A percentile compares a stretch with the other conserved stretches of the same genome.
These are phyloP conservation scores for Botryosphaeria agaves DNA, from an alignment of 2,329 filamentous ascomycete species.

Conservation along the genomic window DNA sequence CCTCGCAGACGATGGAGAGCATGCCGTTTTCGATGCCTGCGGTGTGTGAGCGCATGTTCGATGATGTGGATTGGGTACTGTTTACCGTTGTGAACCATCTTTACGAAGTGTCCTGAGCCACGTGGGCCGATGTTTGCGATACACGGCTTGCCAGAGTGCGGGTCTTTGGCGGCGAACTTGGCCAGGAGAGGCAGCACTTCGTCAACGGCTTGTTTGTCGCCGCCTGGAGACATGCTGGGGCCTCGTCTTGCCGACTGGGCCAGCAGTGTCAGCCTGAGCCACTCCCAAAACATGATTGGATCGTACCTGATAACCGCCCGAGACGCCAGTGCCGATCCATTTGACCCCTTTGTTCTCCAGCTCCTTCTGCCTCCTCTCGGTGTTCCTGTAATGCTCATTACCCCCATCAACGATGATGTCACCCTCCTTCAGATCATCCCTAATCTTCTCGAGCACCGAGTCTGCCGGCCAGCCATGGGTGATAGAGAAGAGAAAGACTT, in stretches of 20 bases:
- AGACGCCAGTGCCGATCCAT: constrained; percentile 41
- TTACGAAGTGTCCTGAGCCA: constrained; percentile 42
- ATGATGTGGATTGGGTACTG: neutral
- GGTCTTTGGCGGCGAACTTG: constrained; percentile 34
- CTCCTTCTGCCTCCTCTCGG: constrained; percentile 34
- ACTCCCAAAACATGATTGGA: no score
- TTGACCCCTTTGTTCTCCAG: constrained; percentile 30
- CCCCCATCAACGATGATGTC: constrained; percentile 42
- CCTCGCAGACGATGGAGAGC: constrained; percentile 37
- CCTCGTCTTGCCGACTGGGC: constrained; percentile 36
- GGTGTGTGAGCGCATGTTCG: neutral
- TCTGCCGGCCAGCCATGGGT: constrained; percentile 16
- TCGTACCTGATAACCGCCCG: constrained; percentile 41
- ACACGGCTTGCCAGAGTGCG: constrained; percentile 29
- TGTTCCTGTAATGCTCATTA: constrained; percentile 39
- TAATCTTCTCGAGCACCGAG: constrained; percentile 13
- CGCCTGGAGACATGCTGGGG: constrained; percentile 39
- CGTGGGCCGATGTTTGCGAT: constrained; percentile 33
- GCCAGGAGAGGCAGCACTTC: constrained; percentile 34
- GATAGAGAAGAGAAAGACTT: constrained; percentile 26
- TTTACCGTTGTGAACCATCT: constrained; percentile 49
- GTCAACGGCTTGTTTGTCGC: constrained; percentile 29
- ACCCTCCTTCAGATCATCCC: constrained; percentile 26
- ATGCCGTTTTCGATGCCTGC: constrained; percentile 45
- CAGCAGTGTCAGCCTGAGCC: no score